Evolutionary conservation across 1,139 yeast genomes (phyloP), one percentile per base, ranked within the genome.

Genomic region (Yamadazyma aaseri): DNA sequence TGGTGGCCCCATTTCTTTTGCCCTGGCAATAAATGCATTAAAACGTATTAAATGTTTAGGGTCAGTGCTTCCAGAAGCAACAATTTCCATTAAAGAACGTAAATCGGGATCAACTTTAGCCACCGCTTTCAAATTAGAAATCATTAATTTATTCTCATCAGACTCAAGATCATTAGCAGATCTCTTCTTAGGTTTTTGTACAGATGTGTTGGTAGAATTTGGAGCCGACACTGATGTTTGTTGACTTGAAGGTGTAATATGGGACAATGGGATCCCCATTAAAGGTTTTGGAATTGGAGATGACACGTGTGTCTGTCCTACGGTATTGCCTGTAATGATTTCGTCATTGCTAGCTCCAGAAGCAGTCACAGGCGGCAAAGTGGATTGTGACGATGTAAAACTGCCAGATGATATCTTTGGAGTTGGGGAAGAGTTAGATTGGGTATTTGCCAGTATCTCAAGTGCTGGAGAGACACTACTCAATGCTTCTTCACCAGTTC

Each of bases 41-140:
- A 89, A 89, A 26, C 77, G 78, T 22, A 75, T 65, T 16, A 90
- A 82, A 53, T 87, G 92, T 6, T 73, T 79, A 1, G 76, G 73
- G 0, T 79, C 57, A 0, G 96, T 96, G 20, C 67, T 70, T 2
- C 96, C 95, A 41, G 81, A 74, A 0, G 97, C 96, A 2, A 90
- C 96, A 5, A 71, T 73, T 42, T 81, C 79, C 96, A 90, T 87
- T 35, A 90, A 61, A 2, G 73, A 62, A 46, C 79, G 82, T 33
- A 90, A 59, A 6, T 79, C 71, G 1, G 76, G 70, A 49, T 89
- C 95, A 4, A 73, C 69, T 29, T 85, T 72, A 0, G 97, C 97
- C 56, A 90, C 79, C 2, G 83, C 71, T 47, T 89, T 89, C 46
- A 90, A 70, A 50, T 89, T 86, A 6, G 81, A 76, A 44, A 90